Base-by-base conservation (phyloP, 345 rosid species). In the Murraya koenigii region DNA sequence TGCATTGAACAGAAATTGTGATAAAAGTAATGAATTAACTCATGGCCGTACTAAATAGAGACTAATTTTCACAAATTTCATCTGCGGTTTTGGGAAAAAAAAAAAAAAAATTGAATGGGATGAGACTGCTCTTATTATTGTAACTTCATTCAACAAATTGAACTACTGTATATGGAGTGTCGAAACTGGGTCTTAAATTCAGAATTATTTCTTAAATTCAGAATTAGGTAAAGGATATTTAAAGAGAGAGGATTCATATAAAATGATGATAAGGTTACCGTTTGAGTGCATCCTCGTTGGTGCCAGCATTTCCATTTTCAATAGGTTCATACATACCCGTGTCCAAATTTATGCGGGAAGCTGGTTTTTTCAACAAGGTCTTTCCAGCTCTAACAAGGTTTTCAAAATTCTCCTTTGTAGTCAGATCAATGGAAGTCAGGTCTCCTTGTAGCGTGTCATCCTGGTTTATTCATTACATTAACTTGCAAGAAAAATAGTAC, bases 221-320 rank as follows among this genome's bases (percentile, higher is more conserved):
- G 11, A 11, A 26, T 25, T 49, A 15, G 4, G 22, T 11, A 10
- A 5, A 54, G 22, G 20, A 3, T 22, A 47, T 7, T 35, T 9
- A 33, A 26, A 30, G 20, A 0, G 28, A 23, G 4, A 49, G 26
- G 25, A 25, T 11, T 22, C 15, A 32, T 33, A 66, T 6, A 6
- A n/a, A 44, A 44, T 13, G 13, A 44, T 3, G 49, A 44, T 44
- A 17, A 44, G 25, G 23, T 10, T 61, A 92, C 98, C 88, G 87
- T 77, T 75, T 77, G 60, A 92, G 89, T 13, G 90, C 89, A 78
- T 90, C 84, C 35, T 83, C 88, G 22, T 92, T 84, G 55, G 93
- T 88, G 59, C 79, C 79, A 55, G 83, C 87, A 71, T 81, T 79
- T 71, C 83, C 86, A 71, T 82, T 79, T 74, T 84, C 71, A 39